Base-by-base conservation (phyloP, 768 basidiomycete species). In the Lactarius tabidus region DNA sequence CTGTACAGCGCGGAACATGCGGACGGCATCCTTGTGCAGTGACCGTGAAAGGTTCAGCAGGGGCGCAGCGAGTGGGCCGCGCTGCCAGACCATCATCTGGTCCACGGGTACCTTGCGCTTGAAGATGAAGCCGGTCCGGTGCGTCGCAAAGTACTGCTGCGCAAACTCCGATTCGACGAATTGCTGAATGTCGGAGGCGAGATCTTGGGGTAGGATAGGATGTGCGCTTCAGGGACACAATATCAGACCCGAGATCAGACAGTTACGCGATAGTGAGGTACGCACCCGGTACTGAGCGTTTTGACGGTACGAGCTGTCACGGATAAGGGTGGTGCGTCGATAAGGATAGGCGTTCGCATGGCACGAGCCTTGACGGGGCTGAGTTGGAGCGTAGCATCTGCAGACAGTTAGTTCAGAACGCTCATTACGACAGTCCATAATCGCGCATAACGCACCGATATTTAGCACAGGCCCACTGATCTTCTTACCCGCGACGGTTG, bases 51-150 rank as follows among this genome's bases (percentile, higher is more conserved):
- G 75, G 6, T 86, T 81, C 23, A 98, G 83, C 17, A 98, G 78
- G 2, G 95, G 93, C 0, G 87, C 83, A 2, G 81, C 77, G 54
- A 98, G 79, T 9, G 90, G 86, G 1, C 81, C 71, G 84, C 89
- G 58, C 74, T 96, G 95, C 92, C 93, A 96, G 56, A 85, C 82
- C 91, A 97, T 94, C 77, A 96, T 84, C 72, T 92, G 88, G 28
- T 82, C 86, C 4, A 96, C 84, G 1, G 95, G 93, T 2, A 96
- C 84, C 66, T 81, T 85, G 54, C 93, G 83, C 67, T 84, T 82
- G 75, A 94, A 94, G 64, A 94, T 88, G 72, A 96, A 88, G 0
- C 95, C 95, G 9, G 86, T 90, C n/a, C 88, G 84, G 71, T 94
- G 92, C 1, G 87, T 93, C 20, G 93, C 91, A 73, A 98, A 95